phyloP scores from a whole-genome alignment of 2,329 filamentous ascomycete species.

The Aspergillus luchuensis region DNA sequence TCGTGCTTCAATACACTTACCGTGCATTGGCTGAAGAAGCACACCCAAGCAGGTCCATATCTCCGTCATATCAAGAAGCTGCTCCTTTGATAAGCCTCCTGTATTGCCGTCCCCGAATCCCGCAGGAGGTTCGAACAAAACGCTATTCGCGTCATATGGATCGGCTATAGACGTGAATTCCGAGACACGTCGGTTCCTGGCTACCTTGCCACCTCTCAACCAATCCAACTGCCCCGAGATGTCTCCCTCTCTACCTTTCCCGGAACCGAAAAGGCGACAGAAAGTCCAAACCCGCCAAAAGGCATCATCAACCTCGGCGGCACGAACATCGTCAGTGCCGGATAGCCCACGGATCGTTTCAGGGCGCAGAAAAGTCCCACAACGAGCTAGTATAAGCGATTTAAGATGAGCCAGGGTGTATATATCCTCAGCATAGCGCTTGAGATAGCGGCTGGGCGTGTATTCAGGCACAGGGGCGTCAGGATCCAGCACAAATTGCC shows the following conservation, averaged over 20 bases:
- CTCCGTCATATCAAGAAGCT: conserved; percentile 66
- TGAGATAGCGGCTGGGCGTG: conserved; percentile 55
- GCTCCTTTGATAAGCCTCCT: conserved; percentile 55
- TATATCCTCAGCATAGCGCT: conserved; percentile 55
- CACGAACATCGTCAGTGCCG: conserved; percentile 48
- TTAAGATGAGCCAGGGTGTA: conserved; percentile 58
- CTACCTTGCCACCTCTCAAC: conserved; percentile 59
- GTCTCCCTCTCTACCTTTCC: conserved; percentile 61
- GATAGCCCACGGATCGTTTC: conserved; percentile 59
- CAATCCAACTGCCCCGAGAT: conserved; percentile 63
- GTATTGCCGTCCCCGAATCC: conserved; percentile 61
- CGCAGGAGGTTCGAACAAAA: conserved; percentile 58
- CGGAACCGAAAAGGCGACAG: conserved; percentile 63
- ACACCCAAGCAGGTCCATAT: conserved; percentile 64
- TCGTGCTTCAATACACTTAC: conserved; percentile 57
- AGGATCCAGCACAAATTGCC: conserved; percentile 44
- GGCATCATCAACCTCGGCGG: conserved; percentile 60
- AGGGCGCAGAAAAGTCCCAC: conserved; percentile 58
- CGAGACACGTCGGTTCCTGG: conserved; percentile 47
- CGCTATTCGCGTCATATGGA: conserved; percentile 54
- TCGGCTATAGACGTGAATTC: conserved; percentile 50
- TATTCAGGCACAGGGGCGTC: conserved; percentile 55
- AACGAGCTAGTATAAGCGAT: conserved; percentile 57
- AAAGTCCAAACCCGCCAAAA: conserved; percentile 69
- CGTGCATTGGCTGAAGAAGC: conserved; percentile 58